These are phyloP conservation scores for Silene coronaria DNA, from an alignment of 179 eudicot species.

Conservation along the genomic window DNA sequence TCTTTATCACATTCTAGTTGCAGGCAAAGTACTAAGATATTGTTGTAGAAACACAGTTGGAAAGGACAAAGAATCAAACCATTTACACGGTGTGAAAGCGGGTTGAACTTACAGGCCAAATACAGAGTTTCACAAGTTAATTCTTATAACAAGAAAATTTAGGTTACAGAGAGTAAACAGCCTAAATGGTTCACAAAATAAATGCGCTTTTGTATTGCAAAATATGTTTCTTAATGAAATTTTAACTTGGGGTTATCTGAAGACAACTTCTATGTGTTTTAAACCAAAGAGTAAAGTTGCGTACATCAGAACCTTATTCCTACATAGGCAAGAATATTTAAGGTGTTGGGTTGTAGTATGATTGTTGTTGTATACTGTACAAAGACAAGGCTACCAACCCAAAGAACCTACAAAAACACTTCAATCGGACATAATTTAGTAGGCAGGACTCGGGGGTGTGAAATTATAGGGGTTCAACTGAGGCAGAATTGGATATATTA, in stretches of 20 bases:
- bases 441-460: not conserved
- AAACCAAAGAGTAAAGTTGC: slow-evolving; percentile 5
- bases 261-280: not conserved
- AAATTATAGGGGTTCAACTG: slow-evolving; percentile 28
- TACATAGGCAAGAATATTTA: not conserved
- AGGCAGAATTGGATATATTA: slow-evolving; percentile 29
- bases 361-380: slow-evolving; percentile 3
- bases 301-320: not conserved
- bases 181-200: not conserved
- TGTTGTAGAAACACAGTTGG: not conserved
- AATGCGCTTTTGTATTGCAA: not conserved
- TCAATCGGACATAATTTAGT: not conserved
- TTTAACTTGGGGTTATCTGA: not conserved
- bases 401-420: not conserved
- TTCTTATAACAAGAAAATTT: not conserved
- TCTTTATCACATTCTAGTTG: not conserved
- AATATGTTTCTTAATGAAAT: too few relatives aligned
- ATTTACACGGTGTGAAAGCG: not conserved
- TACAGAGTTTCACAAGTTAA: not conserved
- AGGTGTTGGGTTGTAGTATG: not conserved
- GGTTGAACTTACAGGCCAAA: not conserved
- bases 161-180: not conserved
- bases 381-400: not conserved
- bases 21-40: not conserved
- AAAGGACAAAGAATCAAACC: not conserved